Base-by-base conservation (phyloP, 208 protist genomes). In the Leptomonas seymouri region DNA sequence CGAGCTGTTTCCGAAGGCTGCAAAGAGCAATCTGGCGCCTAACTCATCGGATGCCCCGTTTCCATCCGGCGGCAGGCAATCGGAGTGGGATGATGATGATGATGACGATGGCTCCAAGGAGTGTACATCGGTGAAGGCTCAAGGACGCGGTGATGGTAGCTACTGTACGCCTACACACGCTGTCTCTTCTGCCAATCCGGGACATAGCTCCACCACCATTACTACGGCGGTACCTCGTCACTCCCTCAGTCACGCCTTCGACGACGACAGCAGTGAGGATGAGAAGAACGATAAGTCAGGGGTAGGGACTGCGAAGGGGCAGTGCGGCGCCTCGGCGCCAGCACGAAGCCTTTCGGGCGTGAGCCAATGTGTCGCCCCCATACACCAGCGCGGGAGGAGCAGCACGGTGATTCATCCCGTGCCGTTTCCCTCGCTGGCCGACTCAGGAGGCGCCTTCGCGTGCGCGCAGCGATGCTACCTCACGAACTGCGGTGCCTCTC, bases 401-500 rank as follows among this genome's bases (percentile, higher is more conserved):
- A 65, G 58, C 21, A 49, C 48, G 12, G 41, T 61, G 1, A 31
- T 79, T 14, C 78, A 85, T 58, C 71, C 83, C 14, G 86, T 93
- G 20, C 85, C 89, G 8, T 95, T 95, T 67, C 89, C 89, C 15
- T 76, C 69, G 15, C 65, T 78, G 3, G 62, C 78, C 18, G 42
- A 42, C 31, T 48, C 70, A 18, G 66, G 76, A 7, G 75, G 62
- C 27, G n/a, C 68, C 20, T 69, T 71, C 21, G 39, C 67, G 12
- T 95, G 89, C 62, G 48, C 74, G 3, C 74, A 72, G 34, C 74
- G 79, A 16, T 95, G 86, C 74, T 81, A 74, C 66, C 79, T 95
- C n/a, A 91, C 86, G 23, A 92, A 89, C 65, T 31, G 74, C 21
- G 80, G 78, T 5, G 48, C 67, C 9, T n/a, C 34, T 20, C 18